Conservation (phyloP, 2,329 filamentous ascomycete species). For the Paecilomyces dactylethromorphus region DNA sequence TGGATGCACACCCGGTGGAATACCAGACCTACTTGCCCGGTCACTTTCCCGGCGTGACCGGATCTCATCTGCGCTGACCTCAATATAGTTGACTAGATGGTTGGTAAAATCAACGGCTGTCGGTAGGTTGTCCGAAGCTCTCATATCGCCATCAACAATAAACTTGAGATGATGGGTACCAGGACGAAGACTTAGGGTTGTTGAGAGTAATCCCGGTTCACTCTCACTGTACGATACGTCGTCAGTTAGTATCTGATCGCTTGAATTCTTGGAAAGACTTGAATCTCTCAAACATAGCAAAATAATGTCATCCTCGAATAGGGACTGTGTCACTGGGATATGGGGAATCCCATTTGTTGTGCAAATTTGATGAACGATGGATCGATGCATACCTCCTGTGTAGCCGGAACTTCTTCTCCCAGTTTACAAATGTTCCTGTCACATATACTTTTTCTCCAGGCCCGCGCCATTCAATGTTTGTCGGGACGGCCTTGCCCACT, state of each 20-base stretch:
- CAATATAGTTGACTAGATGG: constrained; percentile 96
- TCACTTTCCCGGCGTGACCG: constrained; percentile 27
- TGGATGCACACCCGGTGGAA: constrained; percentile 34
- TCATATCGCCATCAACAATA: constrained; percentile 89
- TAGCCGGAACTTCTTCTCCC: constrained; percentile 89
- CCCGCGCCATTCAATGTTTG: constrained; percentile 75
- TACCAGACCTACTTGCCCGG: constrained; percentile 24
- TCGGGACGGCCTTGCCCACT: constrained; percentile 72
- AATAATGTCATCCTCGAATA: neutral
- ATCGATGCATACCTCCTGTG: constrained; percentile 66
- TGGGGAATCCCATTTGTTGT: neutral
- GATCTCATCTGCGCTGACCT: constrained; percentile 73
- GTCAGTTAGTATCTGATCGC: constrained; percentile 7
- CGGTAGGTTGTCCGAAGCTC: constrained; percentile 76
- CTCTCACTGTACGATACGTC: constrained; percentile 26
- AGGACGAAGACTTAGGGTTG: constrained; percentile 74
- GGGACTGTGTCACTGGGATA: constrained; percentile 1
- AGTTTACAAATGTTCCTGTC: constrained; percentile 94
- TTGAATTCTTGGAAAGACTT: neutral
- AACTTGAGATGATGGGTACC: constrained; percentile 97
- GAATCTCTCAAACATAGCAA: neutral
- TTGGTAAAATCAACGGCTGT: constrained; percentile 98
- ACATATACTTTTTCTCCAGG: constrained; percentile 89
- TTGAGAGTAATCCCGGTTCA: constrained; percentile 59
- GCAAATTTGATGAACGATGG: neutral